These are phyloP conservation scores for Boletus rex-veris DNA, from an alignment of 768 basidiomycete species.

Conservation along the genomic window DNA sequence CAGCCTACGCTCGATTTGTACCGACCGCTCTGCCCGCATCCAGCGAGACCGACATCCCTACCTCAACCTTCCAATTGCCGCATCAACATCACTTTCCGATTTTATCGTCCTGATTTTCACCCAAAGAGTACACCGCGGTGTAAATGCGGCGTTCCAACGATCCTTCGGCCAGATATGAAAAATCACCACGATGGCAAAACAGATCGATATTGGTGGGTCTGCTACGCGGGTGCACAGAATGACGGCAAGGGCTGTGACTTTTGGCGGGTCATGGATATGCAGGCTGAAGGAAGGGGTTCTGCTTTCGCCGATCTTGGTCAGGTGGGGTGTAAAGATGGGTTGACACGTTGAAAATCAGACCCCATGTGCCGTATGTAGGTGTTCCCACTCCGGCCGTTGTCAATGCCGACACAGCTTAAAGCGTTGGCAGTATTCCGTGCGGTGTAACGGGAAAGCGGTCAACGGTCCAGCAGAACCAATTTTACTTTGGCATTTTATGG, in stretches of 20 bases:
- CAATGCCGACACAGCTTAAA: background rate
- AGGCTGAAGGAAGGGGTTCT: slow-evolving; percentile 61
- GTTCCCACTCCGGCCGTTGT: background rate
- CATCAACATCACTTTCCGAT: slow-evolving; percentile 85
- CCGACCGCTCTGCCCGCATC: slow-evolving; percentile 51
- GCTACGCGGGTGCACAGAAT: slow-evolving; percentile 77
- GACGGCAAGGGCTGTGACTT: slow-evolving; percentile 78
- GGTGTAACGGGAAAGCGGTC: background rate
- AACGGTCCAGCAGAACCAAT: background rate
- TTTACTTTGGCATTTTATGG: background rate
- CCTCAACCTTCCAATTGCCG: slow-evolving; percentile 58
- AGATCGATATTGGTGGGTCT: slow-evolving; percentile 71
- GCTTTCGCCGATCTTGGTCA: slow-evolving; percentile 27
- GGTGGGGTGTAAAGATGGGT: background rate
- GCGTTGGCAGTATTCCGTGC: background rate
- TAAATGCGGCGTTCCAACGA: slow-evolving; percentile 66
- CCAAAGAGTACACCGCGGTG: slow-evolving; percentile 66
- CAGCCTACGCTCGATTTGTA: slow-evolving; percentile 70
- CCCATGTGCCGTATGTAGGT: slow-evolving; percentile 1
- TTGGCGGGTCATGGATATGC: slow-evolving; percentile 72
- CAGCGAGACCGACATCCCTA: slow-evolving; percentile 13
- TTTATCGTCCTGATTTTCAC: slow-evolving; percentile 79
- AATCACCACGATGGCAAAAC: slow-evolving; percentile 51
- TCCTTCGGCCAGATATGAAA: slow-evolving; percentile 79
- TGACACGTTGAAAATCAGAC: background rate